Evolutionary conservation across 192 early-diverging fungal species (phyloP), one percentile per base, ranked within the genome.

Genomic region (Physocladia obscura): DNA sequence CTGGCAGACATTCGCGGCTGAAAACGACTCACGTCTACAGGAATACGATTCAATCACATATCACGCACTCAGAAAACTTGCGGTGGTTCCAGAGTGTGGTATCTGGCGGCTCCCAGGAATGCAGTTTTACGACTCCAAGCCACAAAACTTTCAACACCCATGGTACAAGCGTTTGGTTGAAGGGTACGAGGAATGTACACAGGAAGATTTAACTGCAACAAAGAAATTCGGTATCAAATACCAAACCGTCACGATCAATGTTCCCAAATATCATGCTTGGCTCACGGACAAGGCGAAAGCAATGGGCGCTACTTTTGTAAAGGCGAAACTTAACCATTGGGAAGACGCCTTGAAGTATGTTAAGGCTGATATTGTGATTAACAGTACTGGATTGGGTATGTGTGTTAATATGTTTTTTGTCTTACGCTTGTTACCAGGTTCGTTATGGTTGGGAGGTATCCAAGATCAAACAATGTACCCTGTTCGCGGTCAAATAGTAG

Each of bases 401-500:
- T 36, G 4, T 0, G 11, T 35, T 27, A 31, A 73, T 76, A 22
- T 57, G 40, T 78, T 22, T 78, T 19, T 50, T 6, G 15, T 54
- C 11, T 19, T 27, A 54, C 6, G 15, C 11, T 11, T 27, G 6
- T 27, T 54, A 34, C 29, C 13, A 76, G 70, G 73, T 4, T 84
- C 89, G 19, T 77, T 79, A 2, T 79, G 40, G 26, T 75, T 96
- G 3, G 81, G 77, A 19, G 94, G 92, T 4, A 90, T 96, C 1
- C 71, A 87, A 30, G 94, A 96, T 64, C 32, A 47, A 15, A 62
- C 81, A 11, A 79, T 94, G 63, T 93, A 84, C 71, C 88, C 94
- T 1, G 87, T 87, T 13, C 83, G 93, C 4, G 94, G 94, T 2
- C 93, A 96, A 73, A 90, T 84, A 22, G 80, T 94, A 2, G 69